Evolutionary conservation across 2,329 filamentous ascomycete species (phyloP).

Genomic region (Fusarium brevicatenulatum): DNA sequence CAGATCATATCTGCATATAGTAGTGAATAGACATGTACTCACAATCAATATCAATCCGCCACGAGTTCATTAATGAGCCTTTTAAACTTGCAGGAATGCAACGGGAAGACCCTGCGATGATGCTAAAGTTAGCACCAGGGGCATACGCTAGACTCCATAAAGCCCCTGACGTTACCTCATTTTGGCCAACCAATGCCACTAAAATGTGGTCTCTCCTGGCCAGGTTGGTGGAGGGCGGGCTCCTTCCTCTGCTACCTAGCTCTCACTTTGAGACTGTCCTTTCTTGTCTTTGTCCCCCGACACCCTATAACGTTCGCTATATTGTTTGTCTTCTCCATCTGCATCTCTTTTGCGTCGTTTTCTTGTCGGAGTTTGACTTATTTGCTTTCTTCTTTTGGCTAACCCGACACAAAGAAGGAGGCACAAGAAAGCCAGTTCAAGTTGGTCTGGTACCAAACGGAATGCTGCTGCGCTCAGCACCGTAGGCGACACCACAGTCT

Average conservation of each 20-base stretch:
- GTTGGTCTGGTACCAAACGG: conserved; percentile 14
- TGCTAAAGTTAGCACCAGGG: conserved; percentile 11
- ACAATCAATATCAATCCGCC: background rate
- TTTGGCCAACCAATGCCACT: conserved; percentile 27
- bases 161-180: conserved; percentile 9
- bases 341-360: background rate
- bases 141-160: conserved; percentile 9
- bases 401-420: background rate
- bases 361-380: background rate
- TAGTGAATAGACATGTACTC: background rate
- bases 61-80: background rate
- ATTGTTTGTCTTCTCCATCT: background rate
- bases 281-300: conserved; percentile 6
- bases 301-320: background rate
- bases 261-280: conserved; percentile 14
- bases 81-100: conserved; percentile 11
- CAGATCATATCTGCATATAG: background rate
- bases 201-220: conserved; percentile 4
- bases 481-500: conserved; percentile 17
- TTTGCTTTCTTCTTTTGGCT: background rate
- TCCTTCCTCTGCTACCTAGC: background rate
- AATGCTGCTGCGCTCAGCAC: conserved; percentile 25
- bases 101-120: conserved; percentile 6
- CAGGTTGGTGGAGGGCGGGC: conserved; percentile 5
- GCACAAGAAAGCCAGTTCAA: background rate